A percentile compares a stretch with the other conserved stretches of the same genome.
Evolutionary conservation across 2,329 filamentous ascomycete genomes (phyloP).

Genomic region (Colletotrichum simmondsii): DNA sequence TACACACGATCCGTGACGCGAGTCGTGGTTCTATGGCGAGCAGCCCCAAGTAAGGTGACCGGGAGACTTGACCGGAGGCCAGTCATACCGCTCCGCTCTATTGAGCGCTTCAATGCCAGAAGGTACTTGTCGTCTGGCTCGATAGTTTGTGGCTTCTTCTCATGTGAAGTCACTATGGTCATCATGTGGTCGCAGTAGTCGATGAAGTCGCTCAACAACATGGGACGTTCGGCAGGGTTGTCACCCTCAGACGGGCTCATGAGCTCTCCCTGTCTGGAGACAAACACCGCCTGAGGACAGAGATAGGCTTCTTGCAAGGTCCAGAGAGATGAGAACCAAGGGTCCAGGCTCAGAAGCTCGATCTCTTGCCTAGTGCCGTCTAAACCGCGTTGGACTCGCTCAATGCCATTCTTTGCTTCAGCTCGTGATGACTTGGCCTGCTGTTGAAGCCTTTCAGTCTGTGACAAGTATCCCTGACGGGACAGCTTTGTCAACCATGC

Average conservation of each 20-base stretch:
- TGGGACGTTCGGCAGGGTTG: not conserved
- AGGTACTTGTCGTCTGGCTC: not conserved
- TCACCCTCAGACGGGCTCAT: not conserved
- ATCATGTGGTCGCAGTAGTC: not conserved
- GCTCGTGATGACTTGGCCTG: not conserved
- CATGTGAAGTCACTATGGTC: not conserved
- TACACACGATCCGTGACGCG: not conserved
- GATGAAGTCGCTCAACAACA: not conserved
- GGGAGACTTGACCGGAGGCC: not conserved
- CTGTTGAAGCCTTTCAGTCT: not conserved
- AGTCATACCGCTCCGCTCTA: not conserved
- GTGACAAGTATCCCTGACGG: not conserved
- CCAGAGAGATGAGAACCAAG: not conserved
- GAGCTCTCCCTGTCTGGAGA: not conserved
- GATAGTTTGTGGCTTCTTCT: not conserved
- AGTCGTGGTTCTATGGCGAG: not conserved
- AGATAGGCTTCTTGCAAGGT: not conserved
- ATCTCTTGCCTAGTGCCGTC: not conserved
- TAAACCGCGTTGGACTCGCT: not conserved
- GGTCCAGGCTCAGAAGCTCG: not conserved
- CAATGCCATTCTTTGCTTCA: not conserved
- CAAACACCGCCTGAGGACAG: not conserved
- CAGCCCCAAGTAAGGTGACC: not conserved
- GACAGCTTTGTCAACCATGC: not conserved
- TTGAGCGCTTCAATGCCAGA: not conserved